Evolutionary conservation across 31 red algal genomes (phyloP).

Genomic region (Porphyra umbilicalis): DNA sequence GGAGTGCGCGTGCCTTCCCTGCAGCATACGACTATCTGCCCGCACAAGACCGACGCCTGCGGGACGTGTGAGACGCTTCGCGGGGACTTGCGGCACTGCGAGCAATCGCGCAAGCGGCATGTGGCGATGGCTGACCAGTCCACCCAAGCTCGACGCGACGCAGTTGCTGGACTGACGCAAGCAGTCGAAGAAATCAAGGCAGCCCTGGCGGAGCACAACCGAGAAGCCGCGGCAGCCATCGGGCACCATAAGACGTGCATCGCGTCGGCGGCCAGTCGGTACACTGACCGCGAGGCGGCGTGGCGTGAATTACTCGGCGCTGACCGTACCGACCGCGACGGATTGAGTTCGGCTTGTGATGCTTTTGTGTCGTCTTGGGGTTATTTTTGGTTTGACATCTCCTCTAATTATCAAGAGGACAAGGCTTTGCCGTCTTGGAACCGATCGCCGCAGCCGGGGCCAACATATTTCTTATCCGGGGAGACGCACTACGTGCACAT

Average conservation of each 20-base stretch:
- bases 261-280: neutral
- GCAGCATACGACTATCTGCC: neutral
- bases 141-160: neutral
- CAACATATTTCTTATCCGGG: neutral
- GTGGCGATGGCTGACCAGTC: neutral
- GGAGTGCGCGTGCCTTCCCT: neutral
- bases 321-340: neutral
- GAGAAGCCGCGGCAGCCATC: neutral
- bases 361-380: neutral
- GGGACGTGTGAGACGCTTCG: neutral
- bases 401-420: neutral
- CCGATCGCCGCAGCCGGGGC: neutral
- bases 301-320: neutral
- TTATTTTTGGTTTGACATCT: neutral
- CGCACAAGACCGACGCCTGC: neutral
- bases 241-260: neutral
- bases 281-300: neutral
- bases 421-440: neutral
- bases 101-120: neutral
- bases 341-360: too few relatives aligned
- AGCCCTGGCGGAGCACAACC: neutral
- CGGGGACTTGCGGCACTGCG: neutral
- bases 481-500: slow-evolving; percentile 3
- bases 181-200: neutral
- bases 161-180: neutral